Conservation (phyloP, 768 basidiomycete species). For the Hericium rajendrae region DNA sequence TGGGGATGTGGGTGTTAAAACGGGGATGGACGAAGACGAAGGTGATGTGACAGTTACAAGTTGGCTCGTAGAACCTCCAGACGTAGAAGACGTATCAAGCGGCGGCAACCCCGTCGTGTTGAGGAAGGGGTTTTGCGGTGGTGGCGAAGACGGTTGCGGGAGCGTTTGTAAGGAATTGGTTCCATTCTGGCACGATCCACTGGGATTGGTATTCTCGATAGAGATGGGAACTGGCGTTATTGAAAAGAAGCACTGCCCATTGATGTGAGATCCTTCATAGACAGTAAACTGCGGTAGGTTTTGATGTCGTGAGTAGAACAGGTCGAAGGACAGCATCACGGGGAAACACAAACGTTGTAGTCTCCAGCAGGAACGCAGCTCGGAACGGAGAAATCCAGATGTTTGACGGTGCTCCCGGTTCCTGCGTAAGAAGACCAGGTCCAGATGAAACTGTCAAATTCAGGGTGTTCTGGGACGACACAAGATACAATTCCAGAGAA, state of each 20-base stretch:
- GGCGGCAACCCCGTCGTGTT: slow-evolving; percentile 5
- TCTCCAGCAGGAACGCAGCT: slow-evolving; percentile 30
- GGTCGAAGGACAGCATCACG: not conserved
- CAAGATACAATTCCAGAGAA: slow-evolving; percentile 35
- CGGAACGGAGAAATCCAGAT: slow-evolving; percentile 30
- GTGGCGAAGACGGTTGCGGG: slow-evolving; percentile 17
- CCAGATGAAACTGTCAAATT: slow-evolving; percentile 38
- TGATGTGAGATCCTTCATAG: slow-evolving; percentile 35
- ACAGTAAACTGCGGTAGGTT: slow-evolving; percentile 31
- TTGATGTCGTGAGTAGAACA: not conserved
- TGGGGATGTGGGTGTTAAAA: not conserved
- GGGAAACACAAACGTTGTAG: slow-evolving; percentile 30
- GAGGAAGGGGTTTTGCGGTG: slow-evolving; percentile 18
- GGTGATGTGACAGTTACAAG: not conserved
- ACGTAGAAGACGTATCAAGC: not conserved
- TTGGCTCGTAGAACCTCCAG: not conserved
- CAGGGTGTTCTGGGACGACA: slow-evolving; percentile 28
- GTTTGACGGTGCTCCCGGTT: slow-evolving; percentile 34
- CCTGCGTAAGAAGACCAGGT: slow-evolving; percentile 28
- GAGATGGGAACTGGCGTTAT: slow-evolving; percentile 31
- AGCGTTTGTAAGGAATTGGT: slow-evolving; percentile 16
- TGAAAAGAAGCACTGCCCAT: slow-evolving; percentile 26
- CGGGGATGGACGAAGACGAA: not conserved
- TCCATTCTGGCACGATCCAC: slow-evolving; percentile 13
- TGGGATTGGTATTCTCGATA: slow-evolving; percentile 12